Base-by-base conservation (phyloP, 768 basidiomycete genomes). In the Rhodocollybia butyracea region DNA sequence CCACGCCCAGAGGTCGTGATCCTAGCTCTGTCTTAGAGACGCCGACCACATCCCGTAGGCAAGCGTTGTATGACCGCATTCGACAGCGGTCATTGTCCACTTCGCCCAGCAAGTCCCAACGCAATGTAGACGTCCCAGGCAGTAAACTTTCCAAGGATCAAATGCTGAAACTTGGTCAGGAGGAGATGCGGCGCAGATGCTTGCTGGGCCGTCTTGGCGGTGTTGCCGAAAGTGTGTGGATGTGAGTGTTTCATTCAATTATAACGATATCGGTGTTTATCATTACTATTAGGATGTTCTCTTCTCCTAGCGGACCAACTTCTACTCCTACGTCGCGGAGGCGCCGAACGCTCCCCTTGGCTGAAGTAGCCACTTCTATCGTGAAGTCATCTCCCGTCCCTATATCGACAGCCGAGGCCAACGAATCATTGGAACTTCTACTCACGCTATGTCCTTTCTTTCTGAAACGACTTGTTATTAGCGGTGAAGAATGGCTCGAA, bases 201-300 rank as follows among this genome's bases (percentile, higher is more conserved):
- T 67, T 92, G 29, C 75, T 94, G 7, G 91, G 91, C 47, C 83
- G 91, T 19, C 78, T 94, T 6, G 79, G 80, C 26, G 86, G 87
- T 10, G 81, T 94, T 27, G 91, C 91, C n/a, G 91, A 94, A 64
- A 88, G 90, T 59, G 81, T 88, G 17, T 93, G 91, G 89, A 91
- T 92, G 91, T 89, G 59, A 68, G 85, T 71, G n/a, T 26, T 55
- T 55, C 46, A 32, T 47, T 57, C 59, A 12, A 17, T 57, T 17
- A 38, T 47, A 24, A 22, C 3, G 41, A 11, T 24, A 46, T 38
- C 46, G 12, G 30, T 40, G 53, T 36, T 50, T 46, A 38, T 61
- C 42, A 41, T 21, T 53, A 42, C 19, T 19, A 58, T 7, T 54
- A 89, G 89, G 87, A 70, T 90, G 38, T 93, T 93, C 70, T 86